Evolutionary conservation across 202 grass and related monocot genomes (phyloP), one percentile per base, ranked within the genome.

Genomic region (Brachypodium distachyon): DNA sequence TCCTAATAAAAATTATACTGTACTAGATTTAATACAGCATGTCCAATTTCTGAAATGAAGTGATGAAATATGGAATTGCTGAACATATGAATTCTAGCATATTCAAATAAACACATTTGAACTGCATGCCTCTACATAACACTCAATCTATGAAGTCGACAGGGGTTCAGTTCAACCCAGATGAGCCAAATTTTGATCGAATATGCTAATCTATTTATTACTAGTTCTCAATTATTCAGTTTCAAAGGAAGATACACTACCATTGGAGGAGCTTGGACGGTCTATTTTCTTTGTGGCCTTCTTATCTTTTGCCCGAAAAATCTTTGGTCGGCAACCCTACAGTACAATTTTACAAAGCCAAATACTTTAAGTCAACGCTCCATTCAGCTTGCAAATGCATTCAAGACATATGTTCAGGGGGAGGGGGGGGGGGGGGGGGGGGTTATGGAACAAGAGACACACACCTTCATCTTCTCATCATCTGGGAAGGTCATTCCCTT

Each of bases 401-500:
- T 57, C 12, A 32, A 53, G 6, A 47, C 60, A 40, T 36, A 43
- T 25, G 14, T 27, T 55, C 13, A n/a, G n/a, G n/a, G n/a, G n/a
- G n/a, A n/a, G n/a, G n/a, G n/a, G n/a, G n/a, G n/a, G n/a, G n/a
- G n/a, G n/a, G n/a, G n/a, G n/a, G n/a, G n/a, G n/a, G n/a, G n/a
- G n/a, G n/a, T n/a, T n/a, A n/a, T 29, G n/a, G 59, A 71, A 33
- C 1, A 65, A 57, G 27, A 89, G 10, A 59, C 61, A 32, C 19
- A 38, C 51, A 90, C 92, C 84, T 92, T 96, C 81, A 67, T 96
- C 78, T 87, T 96, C 74, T 77, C 84, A 42, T 90, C 92, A 28
- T 83, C 65, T 71, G 74, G 12, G 13, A 81, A 89, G n/a, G 84
- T 49, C 92, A 96, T 96, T 70, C 55, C 31, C 63, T 62, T 56